A percentile compares a stretch with the other conserved stretches of the same genome.
Evolutionary conservation across 768 basidiomycete species (phyloP).

Genomic region (Dendrothele bispora): DNA sequence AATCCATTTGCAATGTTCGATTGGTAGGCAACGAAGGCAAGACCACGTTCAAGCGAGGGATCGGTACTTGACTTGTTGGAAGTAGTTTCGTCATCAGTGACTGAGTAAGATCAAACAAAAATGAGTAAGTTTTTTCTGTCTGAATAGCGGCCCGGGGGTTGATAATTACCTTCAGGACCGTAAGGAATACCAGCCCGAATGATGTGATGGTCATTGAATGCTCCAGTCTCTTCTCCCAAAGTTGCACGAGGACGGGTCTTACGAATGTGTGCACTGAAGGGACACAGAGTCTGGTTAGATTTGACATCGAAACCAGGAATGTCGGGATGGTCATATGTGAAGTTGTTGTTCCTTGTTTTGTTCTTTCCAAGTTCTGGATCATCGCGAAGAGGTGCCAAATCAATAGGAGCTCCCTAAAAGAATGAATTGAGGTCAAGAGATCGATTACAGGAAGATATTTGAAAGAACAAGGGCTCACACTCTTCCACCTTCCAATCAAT

Average conservation of each 20-base stretch:
- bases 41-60: slow-evolving; percentile 6
- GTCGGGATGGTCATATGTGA: slow-evolving; percentile 29
- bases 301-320: slow-evolving; percentile 14
- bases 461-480: slow-evolving; percentile 14
- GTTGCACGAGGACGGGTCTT: slow-evolving; percentile 28
- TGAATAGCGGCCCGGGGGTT: not conserved
- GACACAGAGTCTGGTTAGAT: slow-evolving; percentile 25
- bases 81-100: slow-evolving; percentile 5
- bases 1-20: slow-evolving; percentile 13
- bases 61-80: not conserved
- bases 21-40: slow-evolving; percentile 17
- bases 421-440: not conserved
- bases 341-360: slow-evolving; percentile 27
- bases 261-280: slow-evolving; percentile 30
- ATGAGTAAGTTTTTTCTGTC: too few species aligned
- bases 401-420: slow-evolving; percentile 34
- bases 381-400: slow-evolving; percentile 23
- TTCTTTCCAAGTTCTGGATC: slow-evolving; percentile 21
- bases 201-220: slow-evolving; percentile 5
- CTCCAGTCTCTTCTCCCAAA: slow-evolving; percentile 11
- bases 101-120: not conserved
- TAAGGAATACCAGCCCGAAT: slow-evolving; percentile 10
- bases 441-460: too few species aligned
- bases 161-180: slow-evolving; percentile 12
- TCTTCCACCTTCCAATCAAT: slow-evolving; percentile 34